These are phyloP conservation scores for Sclerotinia trifoliorum DNA, from an alignment of 2,329 filamentous ascomycete species.

Conservation along the genomic window DNA sequence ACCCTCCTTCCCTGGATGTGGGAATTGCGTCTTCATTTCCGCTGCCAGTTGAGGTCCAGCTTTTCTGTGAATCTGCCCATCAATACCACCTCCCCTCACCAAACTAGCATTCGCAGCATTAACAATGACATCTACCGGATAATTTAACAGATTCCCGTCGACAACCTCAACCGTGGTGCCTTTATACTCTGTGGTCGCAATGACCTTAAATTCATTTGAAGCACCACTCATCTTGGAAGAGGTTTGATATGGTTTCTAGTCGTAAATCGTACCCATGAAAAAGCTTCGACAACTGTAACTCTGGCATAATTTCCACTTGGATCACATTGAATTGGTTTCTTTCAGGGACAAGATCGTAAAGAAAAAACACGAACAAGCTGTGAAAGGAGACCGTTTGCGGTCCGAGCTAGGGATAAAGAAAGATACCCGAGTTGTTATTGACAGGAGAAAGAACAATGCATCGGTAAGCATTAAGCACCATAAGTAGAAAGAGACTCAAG, in stretches of 20 bases:
- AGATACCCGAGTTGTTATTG: background rate
- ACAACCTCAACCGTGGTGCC: conserved; percentile 9
- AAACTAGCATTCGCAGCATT: background rate
- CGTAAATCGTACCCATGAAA: background rate
- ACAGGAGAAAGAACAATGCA: background rate
- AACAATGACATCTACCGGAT: conserved; percentile 15
- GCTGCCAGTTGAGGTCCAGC: background rate
- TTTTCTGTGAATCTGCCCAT: background rate
- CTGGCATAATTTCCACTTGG: background rate
- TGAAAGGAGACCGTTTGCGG: conserved; percentile 17
- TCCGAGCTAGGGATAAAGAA: conserved; percentile 3
- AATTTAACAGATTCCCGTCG: background rate
- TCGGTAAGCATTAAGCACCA: background rate
- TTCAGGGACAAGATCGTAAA: background rate
- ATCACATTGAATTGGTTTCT: background rate
- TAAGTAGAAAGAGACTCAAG: background rate
- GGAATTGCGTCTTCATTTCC: background rate
- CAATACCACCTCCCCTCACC: background rate
- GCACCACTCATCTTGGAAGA: conserved; percentile 1
- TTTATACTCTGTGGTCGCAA: conserved; percentile 3
- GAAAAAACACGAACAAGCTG: background rate
- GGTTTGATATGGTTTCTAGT: background rate
- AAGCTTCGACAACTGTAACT: background rate
- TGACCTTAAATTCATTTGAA: background rate
- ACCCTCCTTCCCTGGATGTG: background rate